A percentile compares a stretch with the other conserved stretches of the same genome.
phyloP scores from a whole-genome alignment of 495 filamentous ascomycete species.

The Penicillium lagena region DNA sequence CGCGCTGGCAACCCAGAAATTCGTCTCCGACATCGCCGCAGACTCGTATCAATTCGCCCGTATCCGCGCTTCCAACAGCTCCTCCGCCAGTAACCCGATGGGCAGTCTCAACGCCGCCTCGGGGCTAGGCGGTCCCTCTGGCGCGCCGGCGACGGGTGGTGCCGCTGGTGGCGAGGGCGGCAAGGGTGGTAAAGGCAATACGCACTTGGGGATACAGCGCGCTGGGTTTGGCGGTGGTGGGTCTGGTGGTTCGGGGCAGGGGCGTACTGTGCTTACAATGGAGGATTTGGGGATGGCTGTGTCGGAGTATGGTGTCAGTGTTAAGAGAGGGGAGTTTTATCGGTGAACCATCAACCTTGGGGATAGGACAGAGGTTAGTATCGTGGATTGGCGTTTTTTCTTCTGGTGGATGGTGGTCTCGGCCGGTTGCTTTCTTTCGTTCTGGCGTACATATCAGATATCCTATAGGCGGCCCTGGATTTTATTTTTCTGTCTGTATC shows the following conservation, averaged over 20 bases:
- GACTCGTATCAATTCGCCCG: constrained; percentile 97
- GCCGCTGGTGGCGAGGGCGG: constrained; percentile 41
- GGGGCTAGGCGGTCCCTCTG: constrained; percentile 57
- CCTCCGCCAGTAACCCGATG: constrained; percentile 79
- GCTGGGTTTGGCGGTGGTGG: constrained; percentile 92
- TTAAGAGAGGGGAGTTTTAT: constrained; percentile 96
- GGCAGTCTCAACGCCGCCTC: constrained; percentile 75
- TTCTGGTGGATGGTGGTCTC: not conserved
- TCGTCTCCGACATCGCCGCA: constrained; percentile 93
- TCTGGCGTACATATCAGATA: constrained; percentile 10
- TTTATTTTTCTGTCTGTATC: not conserved
- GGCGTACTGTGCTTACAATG: constrained; percentile 94
- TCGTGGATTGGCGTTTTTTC: not conserved
- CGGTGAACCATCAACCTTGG: constrained; percentile 42
- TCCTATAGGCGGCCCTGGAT: constrained; percentile 10
- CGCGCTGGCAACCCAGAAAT: constrained; percentile 93
- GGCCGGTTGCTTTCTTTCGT: not conserved
- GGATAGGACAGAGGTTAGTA: no score
- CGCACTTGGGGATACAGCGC: constrained; percentile 78
- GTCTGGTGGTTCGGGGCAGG: constrained; percentile 75
- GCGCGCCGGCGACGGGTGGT: constrained; percentile 49
- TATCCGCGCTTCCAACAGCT: constrained; percentile 84
- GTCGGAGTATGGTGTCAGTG: constrained; percentile 92
- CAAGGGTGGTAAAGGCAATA: constrained; percentile 56
- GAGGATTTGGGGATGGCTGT: constrained; percentile 98